Conservation (phyloP, 2,329 filamentous ascomycete species). For the Aureobasidium sp. region DNA sequence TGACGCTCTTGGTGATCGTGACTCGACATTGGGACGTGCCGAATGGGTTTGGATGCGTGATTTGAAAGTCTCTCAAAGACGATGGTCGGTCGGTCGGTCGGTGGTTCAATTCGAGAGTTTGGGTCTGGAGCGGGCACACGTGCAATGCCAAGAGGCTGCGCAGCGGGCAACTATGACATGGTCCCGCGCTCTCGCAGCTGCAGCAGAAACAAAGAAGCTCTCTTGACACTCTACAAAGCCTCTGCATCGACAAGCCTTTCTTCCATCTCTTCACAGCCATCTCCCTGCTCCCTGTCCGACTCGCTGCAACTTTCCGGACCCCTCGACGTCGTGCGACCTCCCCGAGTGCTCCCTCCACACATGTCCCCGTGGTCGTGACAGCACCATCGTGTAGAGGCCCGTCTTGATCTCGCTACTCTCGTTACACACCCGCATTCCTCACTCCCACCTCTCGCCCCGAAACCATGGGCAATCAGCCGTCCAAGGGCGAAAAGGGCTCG, state of each 20-base stretch:
- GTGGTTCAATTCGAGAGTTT: too few species aligned
- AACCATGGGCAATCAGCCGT: constrained; percentile 69
- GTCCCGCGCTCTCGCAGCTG: too few species aligned
- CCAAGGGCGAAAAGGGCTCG: constrained; percentile 48
- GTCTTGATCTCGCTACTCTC: not conserved
- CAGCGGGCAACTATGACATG: not conserved
- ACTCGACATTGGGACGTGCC: too few species aligned
- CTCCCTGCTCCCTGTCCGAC: not conserved
- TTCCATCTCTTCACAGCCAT: not conserved
- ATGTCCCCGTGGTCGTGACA: constrained; percentile 36
- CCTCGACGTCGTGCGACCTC: not conserved
- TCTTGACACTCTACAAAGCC: too few species aligned
- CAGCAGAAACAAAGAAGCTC: not conserved
- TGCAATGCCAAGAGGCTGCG: too few species aligned
- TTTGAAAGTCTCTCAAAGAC: constrained; percentile 7
- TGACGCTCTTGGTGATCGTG: too few species aligned
- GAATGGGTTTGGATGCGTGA: not conserved
- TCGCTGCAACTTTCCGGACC: not conserved
- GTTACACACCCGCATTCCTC: constrained; percentile 10
- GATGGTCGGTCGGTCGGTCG: too few species aligned
- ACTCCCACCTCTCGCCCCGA: constrained; percentile 1
- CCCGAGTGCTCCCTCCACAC: constrained; percentile 15
- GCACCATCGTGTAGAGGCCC: constrained; percentile 36
- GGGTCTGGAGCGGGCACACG: too few species aligned
- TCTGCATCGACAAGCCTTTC: too few species aligned